phyloP scores from a whole-genome alignment of 2,329 filamentous ascomycete species.

The Penicillium psychrosexuale region DNA sequence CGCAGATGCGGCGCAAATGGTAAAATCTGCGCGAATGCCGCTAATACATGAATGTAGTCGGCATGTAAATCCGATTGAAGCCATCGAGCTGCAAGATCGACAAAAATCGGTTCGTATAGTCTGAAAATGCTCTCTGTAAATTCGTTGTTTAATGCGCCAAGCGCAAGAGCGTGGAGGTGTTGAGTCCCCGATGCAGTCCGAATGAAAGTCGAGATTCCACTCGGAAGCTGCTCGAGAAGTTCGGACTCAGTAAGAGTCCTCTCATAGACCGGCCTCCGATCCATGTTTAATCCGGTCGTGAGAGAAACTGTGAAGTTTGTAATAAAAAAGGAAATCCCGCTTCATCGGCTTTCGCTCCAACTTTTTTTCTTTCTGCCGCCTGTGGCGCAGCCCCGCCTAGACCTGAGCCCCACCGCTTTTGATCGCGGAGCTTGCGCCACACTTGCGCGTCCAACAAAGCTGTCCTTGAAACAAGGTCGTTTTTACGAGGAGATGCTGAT shows the following conservation, averaged over 20 bases:
- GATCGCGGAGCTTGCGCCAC: constrained; percentile 27
- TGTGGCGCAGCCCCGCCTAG: constrained; percentile 29
- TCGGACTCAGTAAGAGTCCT: constrained; percentile 54
- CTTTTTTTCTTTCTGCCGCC: constrained; percentile 38
- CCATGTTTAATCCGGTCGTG: constrained; percentile 37
- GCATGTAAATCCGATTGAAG: constrained; percentile 42
- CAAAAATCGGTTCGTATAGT: constrained; percentile 70
- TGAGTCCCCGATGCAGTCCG: constrained; percentile 60
- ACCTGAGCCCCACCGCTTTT: neutral
- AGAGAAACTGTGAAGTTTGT: constrained; percentile 34
- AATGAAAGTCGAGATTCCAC: constrained; percentile 67
- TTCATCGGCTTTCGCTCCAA: constrained; percentile 14
- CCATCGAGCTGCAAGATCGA: constrained; percentile 83
- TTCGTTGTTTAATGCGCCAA: constrained; percentile 65
- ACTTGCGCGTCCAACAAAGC: constrained; percentile 24
- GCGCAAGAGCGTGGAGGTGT: constrained; percentile 69
- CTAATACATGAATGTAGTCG: constrained; percentile 51
- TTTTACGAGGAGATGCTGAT: constrained; percentile 17
- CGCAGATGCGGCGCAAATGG: constrained; percentile 79
- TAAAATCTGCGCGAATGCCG: constrained; percentile 74
- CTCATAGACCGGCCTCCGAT: constrained; percentile 40
- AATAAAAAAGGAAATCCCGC: constrained; percentile 19
- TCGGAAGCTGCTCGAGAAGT: constrained; percentile 60
- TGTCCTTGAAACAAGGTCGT: constrained; percentile 7
- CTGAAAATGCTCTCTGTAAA: constrained; percentile 71